Conservation (phyloP, 1,284 basidiomycete genomes). For the Blastosporella zonata region DNA sequence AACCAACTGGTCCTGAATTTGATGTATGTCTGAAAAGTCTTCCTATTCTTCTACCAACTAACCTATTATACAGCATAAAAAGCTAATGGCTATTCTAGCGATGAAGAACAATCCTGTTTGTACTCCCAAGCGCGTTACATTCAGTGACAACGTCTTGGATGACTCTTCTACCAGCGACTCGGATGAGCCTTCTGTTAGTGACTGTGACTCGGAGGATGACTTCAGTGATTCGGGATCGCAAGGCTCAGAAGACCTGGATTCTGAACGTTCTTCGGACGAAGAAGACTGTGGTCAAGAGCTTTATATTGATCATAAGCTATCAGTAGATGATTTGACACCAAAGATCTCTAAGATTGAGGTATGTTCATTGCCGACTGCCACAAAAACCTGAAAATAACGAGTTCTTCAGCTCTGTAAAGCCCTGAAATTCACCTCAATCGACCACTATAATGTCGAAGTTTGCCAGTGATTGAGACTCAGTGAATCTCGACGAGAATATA, state of each 20-base stretch:
- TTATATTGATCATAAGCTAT: not conserved
- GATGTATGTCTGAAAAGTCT: not conserved
- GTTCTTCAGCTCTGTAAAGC: not conserved
- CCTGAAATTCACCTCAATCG: not conserved
- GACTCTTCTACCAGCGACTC: not conserved
- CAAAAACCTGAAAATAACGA: not conserved
- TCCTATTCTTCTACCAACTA: not conserved
- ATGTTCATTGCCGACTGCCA: not conserved
- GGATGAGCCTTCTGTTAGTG: not conserved
- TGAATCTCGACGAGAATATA: not conserved
- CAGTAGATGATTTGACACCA: not conserved
- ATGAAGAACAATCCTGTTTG: not conserved
- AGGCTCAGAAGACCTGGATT: not conserved
- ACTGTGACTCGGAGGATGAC: not conserved
- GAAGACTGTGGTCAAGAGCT: conserved; percentile 3
- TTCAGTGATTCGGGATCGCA: not conserved
- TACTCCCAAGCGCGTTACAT: not conserved
- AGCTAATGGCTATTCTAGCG: not conserved
- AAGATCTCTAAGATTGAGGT: not conserved
- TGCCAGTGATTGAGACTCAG: not conserved
- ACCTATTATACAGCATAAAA: not conserved
- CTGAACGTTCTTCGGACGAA: not conserved
- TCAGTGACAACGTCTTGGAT: not conserved
- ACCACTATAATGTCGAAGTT: not conserved
- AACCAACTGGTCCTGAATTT: not conserved